Evolutionary conservation across 2,329 filamentous ascomycete species (phyloP), one percentile per base, ranked within the genome.

Genomic region (Aspergillus persii): DNA sequence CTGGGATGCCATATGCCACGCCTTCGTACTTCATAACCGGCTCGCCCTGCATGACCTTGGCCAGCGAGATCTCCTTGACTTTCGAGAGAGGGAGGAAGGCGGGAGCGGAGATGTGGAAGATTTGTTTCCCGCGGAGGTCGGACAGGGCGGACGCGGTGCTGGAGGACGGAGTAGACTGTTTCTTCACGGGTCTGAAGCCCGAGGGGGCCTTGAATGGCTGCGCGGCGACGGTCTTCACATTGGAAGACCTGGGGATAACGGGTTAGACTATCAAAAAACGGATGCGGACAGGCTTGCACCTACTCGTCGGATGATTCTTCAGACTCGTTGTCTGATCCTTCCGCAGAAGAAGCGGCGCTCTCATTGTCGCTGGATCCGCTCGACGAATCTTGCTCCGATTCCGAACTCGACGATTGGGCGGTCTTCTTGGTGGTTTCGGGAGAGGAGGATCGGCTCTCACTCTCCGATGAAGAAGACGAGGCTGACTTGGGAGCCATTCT

Each of bases 61-160:
- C 69, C 48, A 79, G 67, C 12, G 79, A 74, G 48, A 81, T 69
- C 57, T 80, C 74, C 61, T 80, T 76, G 54, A 82, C 70, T 51
- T 76, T 74, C 7, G 74, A 74, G 36, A 82, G 62, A 18, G 79
- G 76, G 18, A 82, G 71, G 50, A 69, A 76, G 3, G 75, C 69
- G 2, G 80, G 80, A 1, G 77, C 78, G 18, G 77, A 77, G 57
- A 82, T 79, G 61, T 82, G 78, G 71, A 79, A 79, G 52, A 82
- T 65, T 66, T 81, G 76, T 64, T 81, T 82, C 54, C 75, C 76
- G 53, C 66, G 66, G 53, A 79, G 69, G 53, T 78, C 68, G 41
- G 76, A 74, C 46, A 77, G 70, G 27, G 73, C 56, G 27, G 75
- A 72, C 50, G 71, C 68, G 48, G 71, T 65, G 50, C 61, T 67